phyloP scores from a whole-genome alignment of 345 rosid species.

The Acer negundo region DNA sequence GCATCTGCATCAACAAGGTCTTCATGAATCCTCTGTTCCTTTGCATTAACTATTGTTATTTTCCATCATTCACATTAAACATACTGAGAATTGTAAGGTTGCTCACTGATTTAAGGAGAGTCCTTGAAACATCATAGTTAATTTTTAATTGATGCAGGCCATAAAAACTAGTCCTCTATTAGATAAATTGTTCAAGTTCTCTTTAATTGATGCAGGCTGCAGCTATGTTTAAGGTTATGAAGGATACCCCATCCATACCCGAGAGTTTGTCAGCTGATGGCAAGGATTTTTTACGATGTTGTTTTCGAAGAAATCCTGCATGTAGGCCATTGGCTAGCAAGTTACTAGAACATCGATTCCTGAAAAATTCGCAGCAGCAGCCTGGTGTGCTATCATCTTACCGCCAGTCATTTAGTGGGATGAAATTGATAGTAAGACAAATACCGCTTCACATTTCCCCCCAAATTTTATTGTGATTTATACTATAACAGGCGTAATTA shows the following conservation, averaged over 20 bases:
- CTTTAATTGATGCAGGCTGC: constrained; percentile 64
- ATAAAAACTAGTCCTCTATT: not conserved
- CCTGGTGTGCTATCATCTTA: constrained; percentile 39
- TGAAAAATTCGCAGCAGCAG: constrained; percentile 48
- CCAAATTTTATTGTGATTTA: constrained; percentile 3
- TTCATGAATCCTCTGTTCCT: too few species aligned
- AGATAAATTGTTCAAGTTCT: constrained; percentile 2
- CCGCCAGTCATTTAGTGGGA: constrained; percentile 35
- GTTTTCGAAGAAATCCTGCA: constrained; percentile 90
- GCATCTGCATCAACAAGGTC: not conserved
- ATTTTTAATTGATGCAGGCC: not conserved
- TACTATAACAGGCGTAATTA: not conserved
- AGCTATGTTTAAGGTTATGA: constrained; percentile 93
- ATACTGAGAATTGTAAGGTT: not conserved
- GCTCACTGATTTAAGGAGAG: not conserved
- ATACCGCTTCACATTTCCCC: constrained; percentile 4
- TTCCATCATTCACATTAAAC: not conserved
- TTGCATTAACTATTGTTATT: not conserved
- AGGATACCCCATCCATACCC: constrained; percentile 80
- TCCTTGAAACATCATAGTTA: not conserved
- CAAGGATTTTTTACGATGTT: constrained; percentile 75
- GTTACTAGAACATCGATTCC: constrained; percentile 78
- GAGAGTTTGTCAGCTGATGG: constrained; percentile 80
- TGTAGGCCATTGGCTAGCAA: constrained; percentile 72
- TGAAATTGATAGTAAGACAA: constrained; percentile 52